Evolutionary conservation across 106 monocot species (phyloP).

Genomic region (Dendrobium chrysotoxum): DNA sequence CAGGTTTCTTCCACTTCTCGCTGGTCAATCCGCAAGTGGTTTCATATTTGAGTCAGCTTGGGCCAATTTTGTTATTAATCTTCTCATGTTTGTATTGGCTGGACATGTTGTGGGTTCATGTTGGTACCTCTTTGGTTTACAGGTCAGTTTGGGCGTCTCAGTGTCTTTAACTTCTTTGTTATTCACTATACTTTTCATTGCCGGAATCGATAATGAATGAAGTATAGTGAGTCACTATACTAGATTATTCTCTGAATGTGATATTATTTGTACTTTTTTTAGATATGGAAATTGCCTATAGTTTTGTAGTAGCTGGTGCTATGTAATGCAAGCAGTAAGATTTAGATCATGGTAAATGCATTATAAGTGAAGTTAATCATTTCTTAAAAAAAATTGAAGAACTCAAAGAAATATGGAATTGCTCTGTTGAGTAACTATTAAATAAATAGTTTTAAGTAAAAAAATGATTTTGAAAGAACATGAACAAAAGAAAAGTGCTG

Average conservation of each 20-base stretch:
- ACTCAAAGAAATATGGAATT: no score
- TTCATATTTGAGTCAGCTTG: slow-evolving; percentile 98
- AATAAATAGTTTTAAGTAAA: no score
- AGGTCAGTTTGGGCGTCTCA: slow-evolving; percentile 34
- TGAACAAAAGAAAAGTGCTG: no score
- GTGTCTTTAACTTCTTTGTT: neutral
- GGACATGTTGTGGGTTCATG: slow-evolving; percentile 94
- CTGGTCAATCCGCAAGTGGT: slow-evolving; percentile 69
- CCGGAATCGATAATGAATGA: neutral
- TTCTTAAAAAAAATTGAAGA: no score
- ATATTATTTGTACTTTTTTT: neutral
- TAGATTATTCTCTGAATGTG: neutral
- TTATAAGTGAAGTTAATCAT: neutral
- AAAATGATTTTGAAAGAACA: no score
- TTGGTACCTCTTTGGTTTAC: slow-evolving; percentile 94
- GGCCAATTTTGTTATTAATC: slow-evolving; percentile 91
- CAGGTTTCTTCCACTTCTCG: slow-evolving; percentile 69
- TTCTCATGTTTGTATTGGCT: slow-evolving; percentile 91
- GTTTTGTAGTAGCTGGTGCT: neutral
- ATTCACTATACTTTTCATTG: neutral
- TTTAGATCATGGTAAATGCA: neutral
- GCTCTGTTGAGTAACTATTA: no score
- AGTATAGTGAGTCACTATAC: neutral
- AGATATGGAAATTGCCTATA: neutral
- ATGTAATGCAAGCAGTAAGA: neutral